phyloP scores from a whole-genome alignment of 2,329 filamentous ascomycete genomes.

The Decorospora gaudefroyi region DNA sequence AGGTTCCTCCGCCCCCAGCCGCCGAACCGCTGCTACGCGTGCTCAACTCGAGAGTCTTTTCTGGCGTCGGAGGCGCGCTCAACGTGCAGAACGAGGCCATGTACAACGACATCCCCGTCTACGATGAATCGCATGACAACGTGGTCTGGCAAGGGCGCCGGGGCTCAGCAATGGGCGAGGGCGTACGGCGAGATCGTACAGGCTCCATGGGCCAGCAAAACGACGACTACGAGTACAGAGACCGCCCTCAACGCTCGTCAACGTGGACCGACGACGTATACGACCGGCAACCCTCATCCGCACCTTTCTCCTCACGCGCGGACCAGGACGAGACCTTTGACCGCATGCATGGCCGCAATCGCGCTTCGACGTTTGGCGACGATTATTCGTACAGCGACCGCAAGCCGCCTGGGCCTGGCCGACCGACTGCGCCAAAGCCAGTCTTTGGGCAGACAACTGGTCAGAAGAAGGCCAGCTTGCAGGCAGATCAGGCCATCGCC shows the following conservation, averaged over 20 bases:
- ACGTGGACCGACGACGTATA: conserved; percentile 80
- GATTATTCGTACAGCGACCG: conserved; percentile 62
- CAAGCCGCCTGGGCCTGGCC: conserved; percentile 72
- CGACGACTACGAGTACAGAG: conserved; percentile 58
- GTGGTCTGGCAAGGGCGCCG: conserved; percentile 79
- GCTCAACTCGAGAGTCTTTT: conserved; percentile 83
- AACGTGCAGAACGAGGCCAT: conserved; percentile 22
- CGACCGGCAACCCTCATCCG: conserved; percentile 57
- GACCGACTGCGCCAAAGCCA: conserved; percentile 88
- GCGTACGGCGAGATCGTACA: conserved; percentile 58
- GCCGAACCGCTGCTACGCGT: conserved; percentile 84
- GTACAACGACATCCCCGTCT: conserved; percentile 94
- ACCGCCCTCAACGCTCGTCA: conserved; percentile 63
- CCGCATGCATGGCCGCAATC: conserved; percentile 44
- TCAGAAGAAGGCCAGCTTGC: conserved; percentile 51
- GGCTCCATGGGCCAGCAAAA: conserved; percentile 41
- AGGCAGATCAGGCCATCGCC: conserved; percentile 80
- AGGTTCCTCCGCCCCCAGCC: conserved; percentile 75
- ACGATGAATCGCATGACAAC: conserved; percentile 80
- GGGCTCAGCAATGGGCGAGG: conserved; percentile 72
- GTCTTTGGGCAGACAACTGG: conserved; percentile 65
- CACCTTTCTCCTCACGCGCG: conserved; percentile 54
- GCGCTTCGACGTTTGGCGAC: conserved; percentile 50
- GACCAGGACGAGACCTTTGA: conserved; percentile 58
- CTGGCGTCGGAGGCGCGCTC: conserved; percentile 59